Base-by-base conservation (phyloP, 176 grass and related monocot genomes). In the Paspalum vaginatum region DNA sequence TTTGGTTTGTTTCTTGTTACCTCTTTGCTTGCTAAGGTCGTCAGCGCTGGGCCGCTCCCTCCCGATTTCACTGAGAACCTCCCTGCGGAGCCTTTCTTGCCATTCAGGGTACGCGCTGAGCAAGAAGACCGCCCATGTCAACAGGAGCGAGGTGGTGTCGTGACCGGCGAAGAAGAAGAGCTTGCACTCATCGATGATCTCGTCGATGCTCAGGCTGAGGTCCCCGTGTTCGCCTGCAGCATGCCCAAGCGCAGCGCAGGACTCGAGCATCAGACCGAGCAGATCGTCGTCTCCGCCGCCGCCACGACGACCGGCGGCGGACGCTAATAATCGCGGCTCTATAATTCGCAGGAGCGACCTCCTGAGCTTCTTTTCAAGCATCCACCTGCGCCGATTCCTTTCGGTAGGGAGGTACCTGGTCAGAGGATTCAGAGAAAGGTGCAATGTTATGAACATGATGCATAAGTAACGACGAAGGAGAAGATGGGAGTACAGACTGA, bases 101-200 rank as follows among this genome's bases (percentile, higher is more conserved):
- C 90, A 93, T 49, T 89, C 83, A 4, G 70, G 79, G 16, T 86
- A 51, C 9, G 69, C 61, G 11, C 83, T 60, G 37, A 89, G 75
- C 78, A 91, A 46, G 68, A 81, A 94, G 48, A 91, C 84, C 27
- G 85, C 73, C 91, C 88, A 94, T 5, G 85, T 84, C 11, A 93
- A 64, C 5, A 93, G 55, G 53, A 88, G 68, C 0, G 88, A 71
- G 2, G 85, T 93, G 8, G 74, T 93, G 8, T 93, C 91, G 56
- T 93, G 78, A 20, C 91, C 88, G 0, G 85, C 88, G 14, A 93
- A 87, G 78, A 90, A 88, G 74, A 93, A 93, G 0, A 86, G 61
- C 48, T 93, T 90, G 82, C 91, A 93, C 67, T 93, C 91, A 45
- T 90, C 41, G 68, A 90, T 88, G 9, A 93, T 93, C 61, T 88